These are phyloP conservation scores for Penicillium hesseltinei DNA, from an alignment of 2,329 filamentous ascomycete genomes.

Conservation along the genomic window DNA sequence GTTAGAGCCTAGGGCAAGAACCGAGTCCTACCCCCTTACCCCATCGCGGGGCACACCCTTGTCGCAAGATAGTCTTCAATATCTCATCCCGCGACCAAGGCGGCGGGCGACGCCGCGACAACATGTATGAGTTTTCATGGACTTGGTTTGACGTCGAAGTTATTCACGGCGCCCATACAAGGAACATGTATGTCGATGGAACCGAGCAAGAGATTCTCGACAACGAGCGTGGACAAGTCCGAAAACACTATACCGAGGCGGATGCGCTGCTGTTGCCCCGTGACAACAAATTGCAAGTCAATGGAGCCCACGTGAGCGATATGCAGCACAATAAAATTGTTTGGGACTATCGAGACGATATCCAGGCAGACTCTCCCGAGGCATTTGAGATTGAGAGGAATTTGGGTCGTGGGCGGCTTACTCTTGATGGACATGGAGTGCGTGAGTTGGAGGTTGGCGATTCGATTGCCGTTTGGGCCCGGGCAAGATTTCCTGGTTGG, in stretches of 20 bases:
- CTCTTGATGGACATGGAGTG: conserved; percentile 37
- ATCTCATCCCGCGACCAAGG: conserved; percentile 41
- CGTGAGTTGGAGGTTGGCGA: conserved; percentile 38
- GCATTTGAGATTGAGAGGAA: conserved; percentile 31
- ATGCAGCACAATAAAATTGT: conserved; percentile 29
- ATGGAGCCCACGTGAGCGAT: conserved; percentile 22
- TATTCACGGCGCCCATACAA: conserved; percentile 26
- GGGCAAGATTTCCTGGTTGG: conserved; percentile 41
- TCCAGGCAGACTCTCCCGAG: conserved; percentile 31
- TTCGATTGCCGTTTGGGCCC: conserved; percentile 38
- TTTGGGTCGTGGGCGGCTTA: conserved; percentile 36
- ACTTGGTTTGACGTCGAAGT: conserved; percentile 43
- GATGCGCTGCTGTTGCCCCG: conserved; percentile 32
- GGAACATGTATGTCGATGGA: conserved; percentile 18
- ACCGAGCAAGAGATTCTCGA: conserved; percentile 16
- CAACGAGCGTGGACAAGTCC: conserved; percentile 13
- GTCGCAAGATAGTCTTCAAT: conserved; percentile 40
- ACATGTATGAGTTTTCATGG: conserved; percentile 33
- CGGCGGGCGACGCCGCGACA: conserved; percentile 13
- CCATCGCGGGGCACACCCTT: conserved; percentile 37
- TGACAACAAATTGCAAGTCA: conserved; percentile 32
- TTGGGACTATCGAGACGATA: conserved; percentile 38
- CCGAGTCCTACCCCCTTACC: conserved; percentile 28
- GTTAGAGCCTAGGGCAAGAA: conserved; percentile 16
- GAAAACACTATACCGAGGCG: conserved; percentile 19